Evolutionary conservation across 2,329 filamentous ascomycete species (phyloP).

Genomic region (Cladosporium sphaerospermum): DNA sequence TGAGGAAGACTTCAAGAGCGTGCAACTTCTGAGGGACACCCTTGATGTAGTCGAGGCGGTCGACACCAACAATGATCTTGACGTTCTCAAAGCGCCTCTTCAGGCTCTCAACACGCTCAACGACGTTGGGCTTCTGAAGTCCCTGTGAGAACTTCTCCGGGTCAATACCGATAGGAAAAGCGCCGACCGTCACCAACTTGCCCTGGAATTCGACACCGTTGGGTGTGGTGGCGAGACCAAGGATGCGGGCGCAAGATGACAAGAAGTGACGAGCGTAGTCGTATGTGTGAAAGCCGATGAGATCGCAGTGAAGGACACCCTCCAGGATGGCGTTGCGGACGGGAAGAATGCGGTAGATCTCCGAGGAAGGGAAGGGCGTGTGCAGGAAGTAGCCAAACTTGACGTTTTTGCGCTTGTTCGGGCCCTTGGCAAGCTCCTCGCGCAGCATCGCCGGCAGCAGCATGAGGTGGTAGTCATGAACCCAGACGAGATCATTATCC

Average conservation of each 20-base stretch:
- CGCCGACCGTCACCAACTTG: slow-evolving; percentile 83
- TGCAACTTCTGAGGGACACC: slow-evolving; percentile 96
- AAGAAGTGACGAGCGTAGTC: slow-evolving; percentile 98
- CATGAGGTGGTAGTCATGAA: slow-evolving; percentile 98
- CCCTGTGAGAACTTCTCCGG: slow-evolving; percentile 93
- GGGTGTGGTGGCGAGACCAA: slow-evolving; percentile 73
- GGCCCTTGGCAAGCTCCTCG: slow-evolving; percentile 64
- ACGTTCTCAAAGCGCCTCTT: slow-evolving; percentile 90
- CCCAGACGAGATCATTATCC: slow-evolving; percentile 94
- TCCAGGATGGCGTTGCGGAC: slow-evolving; percentile 83
- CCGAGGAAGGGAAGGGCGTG: slow-evolving; percentile 92
- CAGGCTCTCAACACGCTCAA: slow-evolving; percentile 77
- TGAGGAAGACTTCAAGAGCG: slow-evolving; percentile 91
- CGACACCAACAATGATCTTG: slow-evolving; percentile 93
- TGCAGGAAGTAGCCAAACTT: slow-evolving; percentile 98
- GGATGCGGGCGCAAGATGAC: slow-evolving; percentile 89
- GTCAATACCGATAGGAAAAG: slow-evolving; percentile 96
- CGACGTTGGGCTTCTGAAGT: slow-evolving; percentile 75
- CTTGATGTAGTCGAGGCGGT: slow-evolving; percentile 97
- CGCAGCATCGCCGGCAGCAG: slow-evolving; percentile 91
- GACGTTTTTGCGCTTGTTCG: slow-evolving; percentile 71
- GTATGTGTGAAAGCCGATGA: slow-evolving; percentile 97
- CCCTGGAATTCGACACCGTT: slow-evolving; percentile 89
- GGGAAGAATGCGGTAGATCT: slow-evolving; percentile 93
- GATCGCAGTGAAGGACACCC: slow-evolving; percentile 84